Base-by-base conservation (phyloP, 129 eudicot genomes). In the Lonicera japonica region DNA sequence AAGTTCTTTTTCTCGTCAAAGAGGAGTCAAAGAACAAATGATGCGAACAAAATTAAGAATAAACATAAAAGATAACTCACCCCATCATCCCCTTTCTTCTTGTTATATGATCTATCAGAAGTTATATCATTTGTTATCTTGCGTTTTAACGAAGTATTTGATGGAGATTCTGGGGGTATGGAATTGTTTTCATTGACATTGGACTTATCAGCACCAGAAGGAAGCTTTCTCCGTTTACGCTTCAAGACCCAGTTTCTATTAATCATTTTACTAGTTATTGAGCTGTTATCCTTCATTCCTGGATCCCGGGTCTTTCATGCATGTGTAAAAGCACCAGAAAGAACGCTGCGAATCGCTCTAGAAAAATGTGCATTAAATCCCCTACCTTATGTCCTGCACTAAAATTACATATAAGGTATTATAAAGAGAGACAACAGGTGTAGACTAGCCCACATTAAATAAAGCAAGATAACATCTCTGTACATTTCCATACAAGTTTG, bases 71-170 rank as follows among this genome's bases (percentile, higher is more conserved):
- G 63, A 51, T 9, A 59, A 64, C 81, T 77, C 55, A 91, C 98
- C 79, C 95, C 96, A 64, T 87, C 96, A 59, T 80, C 66, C 67
- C 96, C 96, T 79, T 82, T 92, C 77, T 50, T 78, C 75, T 80
- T 87, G 73, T 84, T 66, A 65, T 74, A 72, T 65, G 72, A 77
- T 20, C 15, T 79, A 57, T 50, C 70, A n/a, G 72, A 68, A 16
- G 75, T 64, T 58, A 21, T 22, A 40, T 79, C 86, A 34, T 64
- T 74, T 21, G 69, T 76, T 24, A 18, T 12, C 34, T 56, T 67
- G 53, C 55, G 63, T 73, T 73, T 79, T 10, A 80, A 63, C 19
- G 70, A 69, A 43, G 78, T 60, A 56, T 66, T 72, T 56, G 79
- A 64, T 20, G 64, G 75, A 45, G 82, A 70, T 21, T 82, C 92